Conservation (phyloP, 345 rosid genomes). For the Raphanus sativus region DNA sequence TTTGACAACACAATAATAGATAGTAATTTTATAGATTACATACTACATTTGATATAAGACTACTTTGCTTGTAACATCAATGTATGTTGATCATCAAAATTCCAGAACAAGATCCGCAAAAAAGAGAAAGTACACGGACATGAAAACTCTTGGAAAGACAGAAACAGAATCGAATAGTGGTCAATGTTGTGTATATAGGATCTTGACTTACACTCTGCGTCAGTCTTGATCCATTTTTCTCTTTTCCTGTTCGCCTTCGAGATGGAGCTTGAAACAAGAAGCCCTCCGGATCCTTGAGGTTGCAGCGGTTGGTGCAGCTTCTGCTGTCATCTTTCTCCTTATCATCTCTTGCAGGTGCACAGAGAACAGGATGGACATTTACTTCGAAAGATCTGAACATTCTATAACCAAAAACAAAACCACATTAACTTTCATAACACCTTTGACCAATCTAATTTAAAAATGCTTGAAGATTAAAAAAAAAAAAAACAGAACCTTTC, state of each 20-base stretch:
- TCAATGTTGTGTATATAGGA: not conserved
- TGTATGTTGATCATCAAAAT: slow-evolving; percentile 25
- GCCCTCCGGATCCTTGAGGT: not conserved
- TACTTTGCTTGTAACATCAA: not conserved
- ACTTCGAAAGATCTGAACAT: slow-evolving; percentile 19
- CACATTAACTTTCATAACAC: slow-evolving; percentile 1
- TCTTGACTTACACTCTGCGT: slow-evolving; percentile 36
- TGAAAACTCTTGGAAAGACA: not conserved
- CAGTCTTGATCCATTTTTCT: slow-evolving; percentile 39
- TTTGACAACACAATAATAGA: slow-evolving; percentile 8
- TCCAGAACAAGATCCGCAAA: slow-evolving; percentile 33
- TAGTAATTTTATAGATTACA: not conserved
- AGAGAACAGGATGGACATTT: slow-evolving; percentile 36
- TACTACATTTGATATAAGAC: slow-evolving; percentile 1
- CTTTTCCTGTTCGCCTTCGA: not conserved
- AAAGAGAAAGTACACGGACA: slow-evolving; percentile 6
- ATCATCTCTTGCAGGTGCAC: slow-evolving; percentile 15
- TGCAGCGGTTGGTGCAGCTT: slow-evolving; percentile 1
- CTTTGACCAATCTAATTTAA: not conserved
- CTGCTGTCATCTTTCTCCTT: not conserved
- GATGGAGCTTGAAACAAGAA: slow-evolving; percentile 5
- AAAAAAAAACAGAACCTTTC: slow-evolving; percentile 28
- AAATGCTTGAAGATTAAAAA: not conserved
- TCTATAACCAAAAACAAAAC: slow-evolving; percentile 24
- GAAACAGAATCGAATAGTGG: not conserved